Evolutionary conservation across 164 flowering plant species (phyloP), one percentile per base, ranked within the genome.

Genomic region (Berberis thunbergii): DNA sequence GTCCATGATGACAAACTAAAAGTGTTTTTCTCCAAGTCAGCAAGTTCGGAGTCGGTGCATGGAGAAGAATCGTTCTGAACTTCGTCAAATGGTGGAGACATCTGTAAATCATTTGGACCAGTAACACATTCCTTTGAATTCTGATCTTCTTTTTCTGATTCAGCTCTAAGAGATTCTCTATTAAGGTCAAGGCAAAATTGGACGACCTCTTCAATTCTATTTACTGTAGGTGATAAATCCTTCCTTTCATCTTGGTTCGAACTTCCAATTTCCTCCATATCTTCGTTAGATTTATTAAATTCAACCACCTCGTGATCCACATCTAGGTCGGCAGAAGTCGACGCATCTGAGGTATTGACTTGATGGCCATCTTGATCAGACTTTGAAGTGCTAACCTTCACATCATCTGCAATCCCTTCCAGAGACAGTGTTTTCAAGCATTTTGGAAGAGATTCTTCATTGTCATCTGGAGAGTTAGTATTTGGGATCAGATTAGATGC

Each of bases 1-100:
- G 89, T 85, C 99, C 97, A 94, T 4, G 65, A 62, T 43, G 78
- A 79, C 41, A 85, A 86, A 69, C 84, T 77, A 71, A 81, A 87
- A 12, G 67, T 12, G 45, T 62, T 64, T 66, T 67, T 78, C 66
- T 71, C 79, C 59, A 41, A 54, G 54, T 60, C 67, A 62, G 44
- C 59, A 59, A 65, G 64, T 58, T 71, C 76, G 41, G 67, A 45
- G 60, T 68, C 69, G 53, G 62, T 49, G 48, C 52, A 50, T 59
- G 62, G 65, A 41, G 72, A 63, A 12, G 64, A 49, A 62, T 77
- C 77, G 70, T 62, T 64, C 45, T 58, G 63, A 67, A 66, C 58
- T 54, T 67, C 76, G 64, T 58, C 67, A 55, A 57, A 66, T 45
- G 57, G 72, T 56, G 59, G 10, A 58, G 67, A 2, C 54, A 46